A percentile compares a stretch with the other conserved stretches of the same genome.
phyloP scores from a whole-genome alignment of 495 filamentous ascomycete genomes.

The Trichocladium uniseriatum region DNA sequence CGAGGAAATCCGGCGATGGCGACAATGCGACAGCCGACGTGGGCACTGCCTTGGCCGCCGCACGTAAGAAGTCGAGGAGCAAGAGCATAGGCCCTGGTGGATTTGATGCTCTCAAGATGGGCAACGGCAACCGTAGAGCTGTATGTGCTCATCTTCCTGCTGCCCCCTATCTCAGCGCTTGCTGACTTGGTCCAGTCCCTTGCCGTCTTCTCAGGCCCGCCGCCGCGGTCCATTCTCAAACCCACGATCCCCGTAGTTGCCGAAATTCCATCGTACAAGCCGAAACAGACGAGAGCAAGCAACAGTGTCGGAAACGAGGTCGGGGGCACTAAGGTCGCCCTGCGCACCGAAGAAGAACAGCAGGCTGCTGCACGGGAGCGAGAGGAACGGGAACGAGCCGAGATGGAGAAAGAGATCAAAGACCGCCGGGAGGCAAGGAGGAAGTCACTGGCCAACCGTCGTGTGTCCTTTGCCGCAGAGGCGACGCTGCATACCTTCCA shows the following conservation, averaged over 20 bases:
- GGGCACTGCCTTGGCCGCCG: slow-evolving; percentile 32
- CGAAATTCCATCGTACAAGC: slow-evolving; percentile 46
- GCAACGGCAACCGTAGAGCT: slow-evolving; percentile 71
- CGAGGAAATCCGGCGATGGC: slow-evolving; percentile 46
- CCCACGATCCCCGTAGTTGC: slow-evolving; percentile 63
- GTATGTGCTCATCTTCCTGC: slow-evolving; percentile 36
- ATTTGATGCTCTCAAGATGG: slow-evolving; percentile 68
- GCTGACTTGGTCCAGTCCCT: slow-evolving; percentile 35
- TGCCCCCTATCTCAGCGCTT: not conserved
- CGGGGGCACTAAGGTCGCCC: slow-evolving; percentile 38
- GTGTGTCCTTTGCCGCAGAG: slow-evolving; percentile 95
- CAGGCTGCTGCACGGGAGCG: slow-evolving; percentile 64
- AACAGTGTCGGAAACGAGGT: slow-evolving; percentile 25
- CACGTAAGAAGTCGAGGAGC: slow-evolving; percentile 72
- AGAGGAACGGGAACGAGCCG: slow-evolving; percentile 58
- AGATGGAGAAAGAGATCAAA: slow-evolving; percentile 58
- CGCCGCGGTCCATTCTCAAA: slow-evolving; percentile 74
- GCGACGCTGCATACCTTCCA: slow-evolving; percentile 97
- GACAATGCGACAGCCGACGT: slow-evolving; percentile 65
- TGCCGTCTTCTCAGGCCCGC: slow-evolving; percentile 33
- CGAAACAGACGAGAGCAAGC: slow-evolving; percentile 23
- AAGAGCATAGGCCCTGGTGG: slow-evolving; percentile 93
- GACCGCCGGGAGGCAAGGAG: slow-evolving; percentile 75
- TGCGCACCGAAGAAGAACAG: slow-evolving; percentile 69
- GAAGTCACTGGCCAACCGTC: slow-evolving; percentile 85